Evolutionary conservation across 139 green algal genomes (phyloP).

Genomic region (Gonium pectorale): DNA sequence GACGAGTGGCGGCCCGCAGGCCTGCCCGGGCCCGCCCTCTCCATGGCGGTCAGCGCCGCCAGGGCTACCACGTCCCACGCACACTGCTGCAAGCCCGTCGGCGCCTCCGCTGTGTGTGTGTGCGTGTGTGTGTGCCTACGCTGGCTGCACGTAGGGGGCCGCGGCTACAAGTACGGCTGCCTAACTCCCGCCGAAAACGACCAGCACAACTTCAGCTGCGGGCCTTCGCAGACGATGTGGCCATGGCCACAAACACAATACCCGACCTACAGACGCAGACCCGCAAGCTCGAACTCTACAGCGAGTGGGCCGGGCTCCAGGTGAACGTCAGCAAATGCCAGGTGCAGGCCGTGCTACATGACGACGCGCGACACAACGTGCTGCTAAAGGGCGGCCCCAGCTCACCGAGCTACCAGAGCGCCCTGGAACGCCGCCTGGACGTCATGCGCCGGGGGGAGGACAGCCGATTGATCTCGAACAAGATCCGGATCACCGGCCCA

Average conservation of each 20-base stretch:
- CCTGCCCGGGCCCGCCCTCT: no score
- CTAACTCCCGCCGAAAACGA: neutral
- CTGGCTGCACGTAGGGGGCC: slow-evolving; percentile 3
- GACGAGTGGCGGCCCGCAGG: no score
- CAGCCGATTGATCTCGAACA: no score
- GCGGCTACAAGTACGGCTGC: slow-evolving; percentile 19
- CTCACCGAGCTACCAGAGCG: neutral
- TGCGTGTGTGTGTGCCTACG: no score
- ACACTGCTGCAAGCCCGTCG: no score
- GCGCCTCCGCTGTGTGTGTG: no score
- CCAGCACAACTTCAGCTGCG: neutral
- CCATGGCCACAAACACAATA: neutral
- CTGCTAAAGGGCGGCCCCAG: neutral
- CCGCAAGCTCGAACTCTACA: neutral
- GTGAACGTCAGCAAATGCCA: neutral
- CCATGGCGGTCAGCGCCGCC: no score
- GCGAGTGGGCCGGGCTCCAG: neutral
- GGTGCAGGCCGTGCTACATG: neutral
- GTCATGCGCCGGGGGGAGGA: no score
- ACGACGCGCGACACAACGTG: neutral
- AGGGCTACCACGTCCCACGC: no score
- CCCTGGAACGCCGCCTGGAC: no score
- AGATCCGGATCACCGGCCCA: neutral
- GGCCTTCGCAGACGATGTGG: neutral
- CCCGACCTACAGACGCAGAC: neutral